Evolutionary conservation across 2,329 filamentous ascomycete species (phyloP).

Genomic region (Coniochaeta ligniaria): DNA sequence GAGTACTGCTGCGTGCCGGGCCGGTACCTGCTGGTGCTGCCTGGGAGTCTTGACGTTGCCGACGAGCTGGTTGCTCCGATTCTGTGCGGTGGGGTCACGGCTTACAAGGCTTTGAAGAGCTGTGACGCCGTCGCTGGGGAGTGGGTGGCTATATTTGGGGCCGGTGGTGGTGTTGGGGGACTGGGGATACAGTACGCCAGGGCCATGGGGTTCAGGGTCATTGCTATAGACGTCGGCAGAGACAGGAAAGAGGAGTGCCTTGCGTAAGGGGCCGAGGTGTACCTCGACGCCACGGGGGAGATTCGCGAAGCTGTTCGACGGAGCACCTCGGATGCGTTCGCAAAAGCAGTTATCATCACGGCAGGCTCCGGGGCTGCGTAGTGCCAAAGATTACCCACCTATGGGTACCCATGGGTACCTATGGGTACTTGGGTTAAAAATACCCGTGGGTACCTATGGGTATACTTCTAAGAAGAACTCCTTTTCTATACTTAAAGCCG

Average conservation of each 20-base stretch:
- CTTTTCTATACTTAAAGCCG: too few relatives aligned
- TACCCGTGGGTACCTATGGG: too few relatives aligned
- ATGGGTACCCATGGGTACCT: too few relatives aligned
- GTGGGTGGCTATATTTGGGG: conserved; percentile 23
- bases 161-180: conserved; percentile 16
- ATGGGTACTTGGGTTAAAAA: too few relatives aligned
- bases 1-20: not conserved
- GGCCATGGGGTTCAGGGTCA: conserved; percentile 15
- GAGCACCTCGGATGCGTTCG: too few relatives aligned
- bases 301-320: too few relatives aligned
- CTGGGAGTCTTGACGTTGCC: conserved; percentile 9
- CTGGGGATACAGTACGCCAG: conserved; percentile 18
- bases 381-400: too few relatives aligned
- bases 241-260: conserved; percentile 7
- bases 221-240: conserved; percentile 15
- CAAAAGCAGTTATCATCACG: too few relatives aligned
- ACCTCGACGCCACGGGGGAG: conserved; percentile 55
- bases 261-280: conserved; percentile 43
- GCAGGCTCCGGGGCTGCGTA: too few relatives aligned
- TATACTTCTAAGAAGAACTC: too few relatives aligned
- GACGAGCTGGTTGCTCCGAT: conserved; percentile 29
- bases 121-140: conserved; percentile 25
- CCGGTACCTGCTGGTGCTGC: not conserved
- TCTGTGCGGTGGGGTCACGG: conserved; percentile 43
- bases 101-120: conserved; percentile 29